Evolutionary conservation across 208 protist species (phyloP).

Genomic region (Trypanosoma grayi): DNA sequence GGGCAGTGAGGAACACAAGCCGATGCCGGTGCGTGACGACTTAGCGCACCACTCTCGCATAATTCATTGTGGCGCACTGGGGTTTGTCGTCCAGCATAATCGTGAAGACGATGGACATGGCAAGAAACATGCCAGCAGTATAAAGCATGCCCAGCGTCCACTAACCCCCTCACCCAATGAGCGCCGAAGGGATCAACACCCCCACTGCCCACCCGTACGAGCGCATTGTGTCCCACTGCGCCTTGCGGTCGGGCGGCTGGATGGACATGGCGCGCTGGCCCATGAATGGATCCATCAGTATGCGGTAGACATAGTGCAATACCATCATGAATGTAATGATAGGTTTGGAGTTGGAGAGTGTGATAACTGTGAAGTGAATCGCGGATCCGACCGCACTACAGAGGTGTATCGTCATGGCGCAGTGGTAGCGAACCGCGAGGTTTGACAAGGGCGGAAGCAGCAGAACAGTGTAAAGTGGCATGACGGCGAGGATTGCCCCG

Average conservation of each 20-base stretch:
- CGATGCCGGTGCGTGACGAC: conserved; percentile 14
- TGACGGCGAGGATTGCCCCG: conserved; percentile 10
- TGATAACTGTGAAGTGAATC: conserved; percentile 2
- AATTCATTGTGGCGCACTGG: conserved; percentile 4
- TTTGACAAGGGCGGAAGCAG: conserved; percentile 22
- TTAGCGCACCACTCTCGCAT: conserved; percentile 19
- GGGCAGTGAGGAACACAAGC: conserved; percentile 12
- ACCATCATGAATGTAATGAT: conserved; percentile 16
- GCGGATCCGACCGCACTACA: conserved; percentile 1
- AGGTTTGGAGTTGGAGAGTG: not conserved
- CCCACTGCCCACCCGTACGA: conserved; percentile 16
- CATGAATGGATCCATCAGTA: conserved; percentile 22
- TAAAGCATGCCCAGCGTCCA: conserved; percentile 1
- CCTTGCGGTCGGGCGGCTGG: conserved; percentile 17
- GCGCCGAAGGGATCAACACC: not conserved
- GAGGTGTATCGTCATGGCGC: conserved; percentile 6
- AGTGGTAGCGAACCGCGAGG: conserved; percentile 22
- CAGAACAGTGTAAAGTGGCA: conserved; percentile 21
- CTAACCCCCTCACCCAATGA: not conserved
- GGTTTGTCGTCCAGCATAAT: conserved; percentile 6
- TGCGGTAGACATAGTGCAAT: conserved; percentile 18
- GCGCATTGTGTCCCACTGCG: conserved; percentile 21
- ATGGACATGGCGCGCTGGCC: conserved; percentile 21
- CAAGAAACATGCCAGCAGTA: not conserved
- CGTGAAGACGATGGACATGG: not conserved